These are phyloP conservation scores for Plantago rigida DNA, from an alignment of 305 asterid species.

Conservation along the genomic window DNA sequence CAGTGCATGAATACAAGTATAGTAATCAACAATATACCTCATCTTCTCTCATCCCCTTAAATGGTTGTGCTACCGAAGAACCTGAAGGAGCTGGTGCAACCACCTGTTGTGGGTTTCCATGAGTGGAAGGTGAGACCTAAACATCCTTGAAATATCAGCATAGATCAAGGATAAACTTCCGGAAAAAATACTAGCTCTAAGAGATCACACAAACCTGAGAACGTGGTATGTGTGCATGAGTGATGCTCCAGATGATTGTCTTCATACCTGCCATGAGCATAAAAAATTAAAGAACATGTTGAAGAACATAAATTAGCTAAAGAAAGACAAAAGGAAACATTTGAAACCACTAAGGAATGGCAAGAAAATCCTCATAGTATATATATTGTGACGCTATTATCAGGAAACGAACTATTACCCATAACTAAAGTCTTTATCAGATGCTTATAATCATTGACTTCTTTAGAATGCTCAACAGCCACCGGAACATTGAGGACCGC, in stretches of 20 bases:
- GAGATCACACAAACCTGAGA: slow-evolving; percentile 59
- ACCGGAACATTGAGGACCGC: slow-evolving; percentile 82
- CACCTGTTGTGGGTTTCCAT: slow-evolving; percentile 77
- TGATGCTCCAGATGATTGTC: slow-evolving; percentile 97
- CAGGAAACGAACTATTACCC: slow-evolving; percentile 51
- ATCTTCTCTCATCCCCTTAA: slow-evolving; percentile 95
- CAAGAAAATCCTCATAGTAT: slow-evolving; percentile 5
- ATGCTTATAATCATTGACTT: slow-evolving; percentile 96
- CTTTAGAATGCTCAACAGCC: slow-evolving; percentile 86
- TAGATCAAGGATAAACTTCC: slow-evolving; percentile 21
- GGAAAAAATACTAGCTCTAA: slow-evolving; percentile 15
- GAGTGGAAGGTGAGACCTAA: slow-evolving; percentile 89
- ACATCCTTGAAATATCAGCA: slow-evolving; percentile 19
- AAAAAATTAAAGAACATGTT: slow-evolving; percentile 21
- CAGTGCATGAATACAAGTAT: slow-evolving; percentile 23
- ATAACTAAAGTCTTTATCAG: slow-evolving; percentile 90
- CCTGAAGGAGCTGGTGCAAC: slow-evolving; percentile 59
- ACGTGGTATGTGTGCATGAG: slow-evolving; percentile 92
- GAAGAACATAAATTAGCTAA: slow-evolving; percentile 8
- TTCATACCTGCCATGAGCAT: slow-evolving; percentile 69
- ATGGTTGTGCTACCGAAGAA: slow-evolving; percentile 62
- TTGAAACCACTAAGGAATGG: slow-evolving; percentile 5
- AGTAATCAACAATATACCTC: slow-evolving; percentile 54
- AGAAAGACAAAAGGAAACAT: slow-evolving; percentile 6
- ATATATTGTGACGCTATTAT: background rate